These are phyloP conservation scores for Aurifilum marmelostoma DNA, from an alignment of 2,329 filamentous ascomycete genomes.

Conservation along the genomic window DNA sequence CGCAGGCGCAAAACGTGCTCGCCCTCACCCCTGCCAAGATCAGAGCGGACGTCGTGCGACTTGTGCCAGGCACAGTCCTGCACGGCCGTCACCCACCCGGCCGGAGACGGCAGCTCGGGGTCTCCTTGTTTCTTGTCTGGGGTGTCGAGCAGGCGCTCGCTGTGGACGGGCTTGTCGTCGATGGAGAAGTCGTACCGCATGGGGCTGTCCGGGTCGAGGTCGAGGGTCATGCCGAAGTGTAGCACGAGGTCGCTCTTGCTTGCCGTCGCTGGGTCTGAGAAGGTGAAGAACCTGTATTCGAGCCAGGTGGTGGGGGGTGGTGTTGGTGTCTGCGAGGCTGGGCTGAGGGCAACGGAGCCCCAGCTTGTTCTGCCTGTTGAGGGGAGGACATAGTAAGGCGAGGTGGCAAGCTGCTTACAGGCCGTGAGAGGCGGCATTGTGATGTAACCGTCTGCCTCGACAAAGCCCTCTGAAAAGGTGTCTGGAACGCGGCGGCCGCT, in stretches of 20 bases:
- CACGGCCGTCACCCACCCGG: constrained; percentile 28
- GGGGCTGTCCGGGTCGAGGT: constrained; percentile 40
- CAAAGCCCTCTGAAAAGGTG: constrained; percentile 48
- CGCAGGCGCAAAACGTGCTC: constrained; percentile 36
- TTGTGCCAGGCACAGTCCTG: constrained; percentile 30
- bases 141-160: constrained; percentile 31
- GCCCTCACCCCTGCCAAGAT: constrained; percentile 11
- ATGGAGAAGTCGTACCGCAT: constrained; percentile 50
- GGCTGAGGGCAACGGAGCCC: constrained; percentile 41
- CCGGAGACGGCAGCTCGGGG: constrained; percentile 21
- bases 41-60: constrained; percentile 9
- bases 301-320: background rate
- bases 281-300: constrained; percentile 21
- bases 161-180: constrained; percentile 32
- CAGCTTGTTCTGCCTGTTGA: constrained; percentile 45
- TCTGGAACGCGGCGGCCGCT: constrained; percentile 37
- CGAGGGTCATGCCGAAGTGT: constrained; percentile 42
- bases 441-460: constrained; percentile 48
- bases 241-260: constrained; percentile 39
- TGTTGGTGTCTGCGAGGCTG: background rate
- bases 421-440: constrained; percentile 39
- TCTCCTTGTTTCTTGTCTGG: constrained; percentile 25
- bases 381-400: constrained; percentile 42
- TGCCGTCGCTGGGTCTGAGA: background rate
- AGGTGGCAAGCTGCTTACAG: constrained; percentile 30